Evolutionary conservation across 352 stramenopile species (phyloP), one percentile per base, ranked within the genome.

Genomic region (Phytophthora cactorum): DNA sequence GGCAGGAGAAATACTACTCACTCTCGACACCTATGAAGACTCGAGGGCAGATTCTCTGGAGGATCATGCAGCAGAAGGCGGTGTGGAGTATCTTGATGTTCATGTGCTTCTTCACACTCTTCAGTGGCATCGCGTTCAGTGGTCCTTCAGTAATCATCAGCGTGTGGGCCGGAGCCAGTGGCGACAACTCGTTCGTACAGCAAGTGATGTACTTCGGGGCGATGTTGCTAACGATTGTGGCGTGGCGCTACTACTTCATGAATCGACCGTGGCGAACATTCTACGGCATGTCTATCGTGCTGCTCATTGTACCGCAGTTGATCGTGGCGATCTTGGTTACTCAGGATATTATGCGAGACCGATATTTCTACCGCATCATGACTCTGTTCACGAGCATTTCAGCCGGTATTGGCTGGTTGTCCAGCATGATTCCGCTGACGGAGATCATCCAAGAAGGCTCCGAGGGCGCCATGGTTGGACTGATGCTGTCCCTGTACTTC

Each of bases 401-500:
- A 1, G 52, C 53, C 6, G 64, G 32, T 1, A 59, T 86, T 27
- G 65, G 28, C 5, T 63, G 56, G 58, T 29, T 89, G 2, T 64
- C 52, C n/a, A 76, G 68, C 56, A 43, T 84, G 10, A 66, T 84
- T 49, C 78, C 80, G 11, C 39, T 86, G n/a, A 81, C 74, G 0
- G 80, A 89, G 61, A 87, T 89, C 51, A 72, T 82, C 45, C 74
- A 86, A 14, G 73, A 84, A 51, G 81, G 78, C 6, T 86, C 75
- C 0, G 81, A 89, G 36, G 77, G 78, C n/a, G 78, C 68, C 5
- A 81, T 76, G 43, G 74, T 86, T 38, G 81, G 78, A 0, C 68
- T 89, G 38, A 65, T 66, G 34, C 36, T 85, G 38, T 78, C 81
- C 8, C 58, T 89, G 11, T 75, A 83, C 39, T 74, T 77, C 17